Evolutionary conservation across 1,284 basidiomycete genomes (phyloP).

Genomic region (Cutaneotrichosporon cavernicola): DNA sequence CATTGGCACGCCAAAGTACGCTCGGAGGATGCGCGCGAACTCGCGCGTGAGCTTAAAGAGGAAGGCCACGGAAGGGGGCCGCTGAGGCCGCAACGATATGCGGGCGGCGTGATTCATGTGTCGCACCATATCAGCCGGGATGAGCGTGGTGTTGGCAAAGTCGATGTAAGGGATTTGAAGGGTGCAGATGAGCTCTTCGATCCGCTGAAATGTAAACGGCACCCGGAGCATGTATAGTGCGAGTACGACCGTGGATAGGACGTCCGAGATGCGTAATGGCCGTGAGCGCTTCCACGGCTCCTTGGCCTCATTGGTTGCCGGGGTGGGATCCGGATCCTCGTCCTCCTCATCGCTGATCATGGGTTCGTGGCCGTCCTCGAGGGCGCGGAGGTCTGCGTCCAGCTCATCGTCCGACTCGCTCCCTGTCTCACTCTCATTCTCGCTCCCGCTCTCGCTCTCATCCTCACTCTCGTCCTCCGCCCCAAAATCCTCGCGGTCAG

Average conservation of each 20-base stretch:
- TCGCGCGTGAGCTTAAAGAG: slow-evolving; percentile 25
- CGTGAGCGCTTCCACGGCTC: slow-evolving; percentile 10
- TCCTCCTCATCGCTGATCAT: slow-evolving; percentile 30
- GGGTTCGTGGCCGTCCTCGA: slow-evolving; percentile 36
- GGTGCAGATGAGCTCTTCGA: slow-evolving; percentile 67
- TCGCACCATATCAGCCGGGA: slow-evolving; percentile 63
- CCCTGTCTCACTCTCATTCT: slow-evolving; percentile 4
- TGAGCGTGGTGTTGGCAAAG: slow-evolving; percentile 58
- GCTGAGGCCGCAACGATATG: slow-evolving; percentile 23
- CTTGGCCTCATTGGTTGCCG: background rate
- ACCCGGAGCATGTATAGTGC: slow-evolving; percentile 75
- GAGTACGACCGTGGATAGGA: slow-evolving; percentile 58
- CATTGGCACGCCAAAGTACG: slow-evolving; percentile 62
- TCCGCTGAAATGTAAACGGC: slow-evolving; percentile 70
- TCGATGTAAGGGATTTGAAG: slow-evolving; percentile 81
- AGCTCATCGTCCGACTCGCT: slow-evolving; percentile 22
- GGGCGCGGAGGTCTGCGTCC: slow-evolving; percentile 3
- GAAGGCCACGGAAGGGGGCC: slow-evolving; percentile 27
- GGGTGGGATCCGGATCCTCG: background rate
- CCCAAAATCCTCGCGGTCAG: slow-evolving; percentile 2
- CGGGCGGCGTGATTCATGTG: slow-evolving; percentile 19
- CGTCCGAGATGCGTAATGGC: slow-evolving; percentile 33
- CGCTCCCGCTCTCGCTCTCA: slow-evolving; percentile 9
- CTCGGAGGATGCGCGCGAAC: slow-evolving; percentile 31
- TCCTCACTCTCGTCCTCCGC: background rate